These are phyloP conservation scores for Lepidium didymum DNA, from an alignment of 345 rosid species.

Conservation along the genomic window DNA sequence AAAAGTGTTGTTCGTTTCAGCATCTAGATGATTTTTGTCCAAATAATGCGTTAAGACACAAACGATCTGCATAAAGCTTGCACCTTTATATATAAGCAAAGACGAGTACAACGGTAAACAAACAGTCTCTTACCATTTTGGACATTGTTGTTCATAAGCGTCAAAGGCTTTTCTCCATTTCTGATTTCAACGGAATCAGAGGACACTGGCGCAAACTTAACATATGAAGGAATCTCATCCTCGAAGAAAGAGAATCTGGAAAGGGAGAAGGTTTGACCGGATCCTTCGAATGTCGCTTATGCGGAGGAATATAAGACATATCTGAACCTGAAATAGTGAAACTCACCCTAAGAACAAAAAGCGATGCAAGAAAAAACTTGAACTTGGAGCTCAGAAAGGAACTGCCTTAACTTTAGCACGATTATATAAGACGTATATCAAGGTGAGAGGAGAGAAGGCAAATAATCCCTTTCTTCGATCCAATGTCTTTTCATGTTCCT, in stretches of 20 bases:
- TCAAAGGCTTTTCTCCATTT: slow-evolving; percentile 28
- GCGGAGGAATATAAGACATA: slow-evolving; percentile 67
- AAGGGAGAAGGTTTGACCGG: slow-evolving; percentile 21
- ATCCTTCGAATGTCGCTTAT: slow-evolving; percentile 43
- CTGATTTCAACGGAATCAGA: slow-evolving; percentile 23
- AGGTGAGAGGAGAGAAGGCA: not conserved
- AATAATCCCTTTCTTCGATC: not conserved
- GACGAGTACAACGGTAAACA: not conserved
- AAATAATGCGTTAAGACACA: not conserved
- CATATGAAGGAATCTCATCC: slow-evolving; percentile 26
- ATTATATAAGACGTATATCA: not conserved
- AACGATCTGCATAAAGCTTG: not conserved
- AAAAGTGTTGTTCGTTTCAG: not conserved
- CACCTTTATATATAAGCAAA: not conserved
- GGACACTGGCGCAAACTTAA: slow-evolving; percentile 32
- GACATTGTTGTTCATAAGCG: slow-evolving; percentile 28
- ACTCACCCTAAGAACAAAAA: not conserved
- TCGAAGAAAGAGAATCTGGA: slow-evolving; percentile 31
- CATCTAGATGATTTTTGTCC: not conserved
- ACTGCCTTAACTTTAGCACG: not conserved
- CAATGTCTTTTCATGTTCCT: not conserved
- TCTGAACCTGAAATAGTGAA: not conserved
- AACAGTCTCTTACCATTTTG: slow-evolving; percentile 1
- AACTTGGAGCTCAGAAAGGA: not conserved
- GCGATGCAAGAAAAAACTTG: not conserved